phyloP scores from a whole-genome alignment of 2,329 filamentous ascomycete genomes.

The Monilinia vaccinii-corymbosi region DNA sequence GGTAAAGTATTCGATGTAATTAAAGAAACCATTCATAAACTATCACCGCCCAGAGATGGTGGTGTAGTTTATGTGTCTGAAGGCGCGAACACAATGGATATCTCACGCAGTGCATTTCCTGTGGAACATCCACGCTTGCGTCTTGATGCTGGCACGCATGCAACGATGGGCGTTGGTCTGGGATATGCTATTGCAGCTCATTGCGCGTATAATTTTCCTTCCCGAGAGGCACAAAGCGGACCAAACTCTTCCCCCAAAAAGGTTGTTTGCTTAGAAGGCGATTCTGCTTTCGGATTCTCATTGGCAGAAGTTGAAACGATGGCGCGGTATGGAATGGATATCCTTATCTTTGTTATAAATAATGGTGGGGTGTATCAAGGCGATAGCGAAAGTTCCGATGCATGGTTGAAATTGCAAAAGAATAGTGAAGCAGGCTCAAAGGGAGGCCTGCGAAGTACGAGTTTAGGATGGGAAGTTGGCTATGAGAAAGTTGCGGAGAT shows the following conservation, averaged over 20 bases:
- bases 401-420: constrained; percentile 37
- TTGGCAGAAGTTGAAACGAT: constrained; percentile 48
- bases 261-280: constrained; percentile 46
- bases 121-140: constrained; percentile 44
- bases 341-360: constrained; percentile 47
- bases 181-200: constrained; percentile 49
- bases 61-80: constrained; percentile 47
- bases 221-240: constrained; percentile 29
- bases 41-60: constrained; percentile 37
- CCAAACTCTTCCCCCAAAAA: constrained; percentile 34
- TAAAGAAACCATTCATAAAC: constrained; percentile 37
- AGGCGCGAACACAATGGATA: constrained; percentile 53
- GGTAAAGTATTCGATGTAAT: constrained; percentile 44
- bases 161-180: constrained; percentile 50
- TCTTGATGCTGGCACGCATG: constrained; percentile 49
- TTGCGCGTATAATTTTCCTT: constrained; percentile 42
- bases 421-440: constrained; percentile 29
- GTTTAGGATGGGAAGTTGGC: constrained; percentile 43
- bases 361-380: constrained; percentile 44
- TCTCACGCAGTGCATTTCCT: constrained; percentile 45
- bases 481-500: constrained; percentile 47
- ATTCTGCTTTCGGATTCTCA: constrained; percentile 47
- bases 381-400: constrained; percentile 31
- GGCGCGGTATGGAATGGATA: constrained; percentile 43
- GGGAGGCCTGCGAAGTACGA: constrained; percentile 38